phyloP scores from a whole-genome alignment of 306 rosid genomes.

The Myrica gale region DNA sequence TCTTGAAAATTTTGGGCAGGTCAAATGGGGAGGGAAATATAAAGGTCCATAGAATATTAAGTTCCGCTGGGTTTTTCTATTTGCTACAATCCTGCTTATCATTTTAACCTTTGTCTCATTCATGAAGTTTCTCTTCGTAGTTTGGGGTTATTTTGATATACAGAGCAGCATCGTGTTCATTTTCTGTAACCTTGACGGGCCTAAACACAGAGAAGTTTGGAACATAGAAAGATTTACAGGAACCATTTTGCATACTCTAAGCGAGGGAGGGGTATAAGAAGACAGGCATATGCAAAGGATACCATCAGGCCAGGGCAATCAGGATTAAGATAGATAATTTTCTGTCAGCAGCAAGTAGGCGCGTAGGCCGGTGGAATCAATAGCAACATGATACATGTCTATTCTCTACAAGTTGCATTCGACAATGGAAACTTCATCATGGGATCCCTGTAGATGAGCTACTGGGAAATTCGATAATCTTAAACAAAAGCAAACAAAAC shows the following conservation, averaged over 20 bases:
- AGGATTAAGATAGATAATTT: no score
- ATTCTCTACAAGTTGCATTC: neutral
- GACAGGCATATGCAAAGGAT: no score
- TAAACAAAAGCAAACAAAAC: neutral
- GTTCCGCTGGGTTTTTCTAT: neutral
- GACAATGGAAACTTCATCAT: neutral
- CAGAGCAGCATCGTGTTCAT: neutral
- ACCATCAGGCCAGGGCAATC: no score
- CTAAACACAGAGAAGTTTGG: neutral
- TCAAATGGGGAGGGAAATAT: constrained; percentile 42
- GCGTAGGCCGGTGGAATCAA: neutral
- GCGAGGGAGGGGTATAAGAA: no score
- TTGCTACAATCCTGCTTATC: neutral
- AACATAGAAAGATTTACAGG: no score
- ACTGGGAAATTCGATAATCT: neutral
- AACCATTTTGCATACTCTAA: no score
- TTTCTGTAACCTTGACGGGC: neutral
- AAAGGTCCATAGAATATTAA: neutral
- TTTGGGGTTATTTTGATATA: neutral
- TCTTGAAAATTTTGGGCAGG: constrained; percentile 32
- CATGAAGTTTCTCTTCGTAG: neutral
- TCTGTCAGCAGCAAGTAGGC: neutral
- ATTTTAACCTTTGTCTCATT: neutral
- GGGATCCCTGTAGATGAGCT: neutral
- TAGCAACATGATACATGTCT: neutral